Evolutionary conservation across 805 yeast species (phyloP).

Genomic region (Cyberlindnera nakhonratchasimensis): DNA sequence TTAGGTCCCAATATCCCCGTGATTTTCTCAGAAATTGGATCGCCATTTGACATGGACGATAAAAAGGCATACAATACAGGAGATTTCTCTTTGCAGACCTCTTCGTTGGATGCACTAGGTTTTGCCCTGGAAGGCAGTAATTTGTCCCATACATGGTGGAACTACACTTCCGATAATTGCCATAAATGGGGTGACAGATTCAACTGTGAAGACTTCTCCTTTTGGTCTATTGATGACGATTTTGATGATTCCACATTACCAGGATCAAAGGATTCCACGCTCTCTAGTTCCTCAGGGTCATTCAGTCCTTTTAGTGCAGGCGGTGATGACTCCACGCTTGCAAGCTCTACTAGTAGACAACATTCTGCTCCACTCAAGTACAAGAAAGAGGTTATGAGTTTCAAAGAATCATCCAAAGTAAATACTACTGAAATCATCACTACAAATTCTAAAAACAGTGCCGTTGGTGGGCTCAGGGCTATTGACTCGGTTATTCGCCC

Average conservation of each 20-base stretch:
- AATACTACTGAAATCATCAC: not conserved
- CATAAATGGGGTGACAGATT: constrained; percentile 89
- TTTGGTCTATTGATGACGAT: constrained; percentile 70
- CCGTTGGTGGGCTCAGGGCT: constrained; percentile 61
- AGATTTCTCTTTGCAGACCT: constrained; percentile 67
- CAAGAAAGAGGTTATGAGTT: constrained; percentile 21
- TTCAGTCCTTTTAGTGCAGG: not conserved
- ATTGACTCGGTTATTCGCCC: constrained; percentile 76
- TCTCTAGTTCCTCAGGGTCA: not conserved
- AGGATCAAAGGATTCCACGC: constrained; percentile 6
- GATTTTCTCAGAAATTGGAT: constrained; percentile 90
- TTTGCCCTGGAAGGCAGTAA: constrained; percentile 73
- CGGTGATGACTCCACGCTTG: constrained; percentile 5
- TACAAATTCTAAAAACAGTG: not conserved
- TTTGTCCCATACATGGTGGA: constrained; percentile 81
- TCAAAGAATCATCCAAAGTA: not conserved
- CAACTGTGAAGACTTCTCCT: constrained; percentile 92
- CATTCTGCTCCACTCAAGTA: constrained; percentile 12
- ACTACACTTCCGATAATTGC: constrained; percentile 67
- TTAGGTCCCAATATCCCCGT: constrained; percentile 69
- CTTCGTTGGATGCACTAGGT: constrained; percentile 80
- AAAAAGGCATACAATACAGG: constrained; percentile 67
- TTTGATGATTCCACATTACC: constrained; percentile 13
- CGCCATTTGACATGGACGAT: constrained; percentile 93
- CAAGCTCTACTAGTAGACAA: constrained; percentile 4